Evolutionary conservation across 169 alveolate species (phyloP).

Genomic region (Plasmodium gonderi): DNA sequence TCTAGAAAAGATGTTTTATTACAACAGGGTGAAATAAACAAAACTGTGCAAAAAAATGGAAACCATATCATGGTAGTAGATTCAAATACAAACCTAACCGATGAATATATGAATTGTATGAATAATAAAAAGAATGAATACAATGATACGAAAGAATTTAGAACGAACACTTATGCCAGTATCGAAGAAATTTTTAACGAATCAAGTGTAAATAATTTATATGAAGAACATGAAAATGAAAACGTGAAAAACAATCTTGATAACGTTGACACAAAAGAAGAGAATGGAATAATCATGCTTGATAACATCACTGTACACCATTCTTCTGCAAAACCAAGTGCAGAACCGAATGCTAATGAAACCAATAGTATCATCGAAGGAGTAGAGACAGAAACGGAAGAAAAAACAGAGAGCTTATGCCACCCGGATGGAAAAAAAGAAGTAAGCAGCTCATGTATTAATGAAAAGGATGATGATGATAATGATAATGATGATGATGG

Average conservation of each 20-base stretch:
- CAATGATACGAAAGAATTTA: not conserved
- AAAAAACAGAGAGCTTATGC: no score
- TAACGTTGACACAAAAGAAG: not conserved
- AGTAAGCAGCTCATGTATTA: no score
- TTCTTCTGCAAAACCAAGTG: not conserved
- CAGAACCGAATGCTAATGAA: not conserved
- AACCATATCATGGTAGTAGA: not conserved
- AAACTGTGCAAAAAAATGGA: not conserved
- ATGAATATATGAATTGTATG: not conserved
- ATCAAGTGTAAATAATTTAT: not conserved
- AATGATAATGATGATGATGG: no score
- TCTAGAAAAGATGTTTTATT: no score
- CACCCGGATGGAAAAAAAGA: no score
- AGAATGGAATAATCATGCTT: no score
- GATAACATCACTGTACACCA: no score
- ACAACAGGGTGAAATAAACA: no score
- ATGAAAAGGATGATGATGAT: no score
- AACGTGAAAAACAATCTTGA: not conserved
- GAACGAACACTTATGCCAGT: not conserved
- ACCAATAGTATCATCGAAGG: no score
- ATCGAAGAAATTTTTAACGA: not conserved
- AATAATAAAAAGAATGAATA: not conserved
- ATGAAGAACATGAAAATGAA: not conserved
- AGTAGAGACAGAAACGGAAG: no score
- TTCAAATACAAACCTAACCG: not conserved